Evolutionary conservation across 176 grass and related monocot species (phyloP).

Genomic region (bread wheat (Triticum aestivum)): IWGSC_CS_RefSeq_v2.1 NC_057797.1:702340374-702340873

Average conservation of each 20-base stretch:
- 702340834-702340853: neutral
- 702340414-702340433: neutral
- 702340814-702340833: neutral
- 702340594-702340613: conserved; percentile 71
- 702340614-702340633: conserved; percentile 66
- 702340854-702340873: neutral
- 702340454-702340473: conserved; percentile 10
- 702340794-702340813: neutral
- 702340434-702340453: neutral
- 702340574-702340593: conserved; percentile 67
- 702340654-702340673: too few relatives aligned
- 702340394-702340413: neutral
- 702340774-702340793: neutral
- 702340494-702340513: neutral
- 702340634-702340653: conserved; percentile 48
- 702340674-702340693: too few relatives aligned
- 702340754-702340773: neutral
- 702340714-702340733: neutral
- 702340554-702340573: conserved; percentile 56
- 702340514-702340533: neutral
- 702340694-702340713: neutral
- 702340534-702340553: conserved; percentile 36
- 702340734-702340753: neutral
- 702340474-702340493: neutral
- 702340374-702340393: neutral